These are phyloP conservation scores for Pichia cephalocereana DNA, from an alignment of 805 yeast genomes.

Conservation along the genomic window DNA sequence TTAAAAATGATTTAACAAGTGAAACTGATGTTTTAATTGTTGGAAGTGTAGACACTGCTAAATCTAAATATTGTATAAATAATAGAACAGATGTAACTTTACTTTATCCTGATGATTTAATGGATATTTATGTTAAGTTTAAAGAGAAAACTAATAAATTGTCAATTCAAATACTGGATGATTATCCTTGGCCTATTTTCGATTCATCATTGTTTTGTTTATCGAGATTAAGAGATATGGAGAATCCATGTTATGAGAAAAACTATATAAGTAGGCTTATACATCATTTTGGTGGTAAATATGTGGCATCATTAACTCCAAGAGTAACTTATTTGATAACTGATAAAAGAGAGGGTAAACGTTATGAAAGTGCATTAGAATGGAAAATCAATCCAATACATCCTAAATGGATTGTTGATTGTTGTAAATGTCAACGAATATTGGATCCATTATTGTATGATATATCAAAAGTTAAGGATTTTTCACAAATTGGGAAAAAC, in stretches of 20 bases:
- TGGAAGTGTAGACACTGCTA: conserved; percentile 48
- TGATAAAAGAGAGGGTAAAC: conserved; percentile 40
- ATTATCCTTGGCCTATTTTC: conserved; percentile 32
- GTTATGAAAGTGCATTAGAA: conserved; percentile 43
- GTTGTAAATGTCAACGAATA: conserved; percentile 35
- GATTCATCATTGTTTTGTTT: conserved; percentile 36
- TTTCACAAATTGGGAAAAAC: conserved; percentile 16
- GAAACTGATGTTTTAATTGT: conserved; percentile 52
- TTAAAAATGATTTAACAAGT: conserved; percentile 48
- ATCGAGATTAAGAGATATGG: conserved; percentile 27
- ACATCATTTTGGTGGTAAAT: conserved; percentile 38
- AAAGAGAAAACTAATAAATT: conserved; percentile 35
- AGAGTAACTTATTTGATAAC: conserved; percentile 38
- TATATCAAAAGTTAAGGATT: conserved; percentile 14
- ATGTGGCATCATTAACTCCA: conserved; percentile 40
- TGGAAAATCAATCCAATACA: conserved; percentile 45
- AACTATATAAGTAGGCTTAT: conserved; percentile 29
- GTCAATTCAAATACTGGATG: conserved; percentile 10
- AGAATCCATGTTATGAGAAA: conserved; percentile 19
- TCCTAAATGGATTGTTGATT: conserved; percentile 42
- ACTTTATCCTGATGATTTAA: conserved; percentile 34
- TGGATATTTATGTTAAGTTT: conserved; percentile 35
- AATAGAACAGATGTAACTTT: conserved; percentile 50
- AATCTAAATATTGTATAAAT: conserved; percentile 41
- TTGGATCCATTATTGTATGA: conserved; percentile 33